phyloP scores from a whole-genome alignment of 2,329 filamentous ascomycete species.

The Ophiocordyceps camponoti-saundersi region DNA sequence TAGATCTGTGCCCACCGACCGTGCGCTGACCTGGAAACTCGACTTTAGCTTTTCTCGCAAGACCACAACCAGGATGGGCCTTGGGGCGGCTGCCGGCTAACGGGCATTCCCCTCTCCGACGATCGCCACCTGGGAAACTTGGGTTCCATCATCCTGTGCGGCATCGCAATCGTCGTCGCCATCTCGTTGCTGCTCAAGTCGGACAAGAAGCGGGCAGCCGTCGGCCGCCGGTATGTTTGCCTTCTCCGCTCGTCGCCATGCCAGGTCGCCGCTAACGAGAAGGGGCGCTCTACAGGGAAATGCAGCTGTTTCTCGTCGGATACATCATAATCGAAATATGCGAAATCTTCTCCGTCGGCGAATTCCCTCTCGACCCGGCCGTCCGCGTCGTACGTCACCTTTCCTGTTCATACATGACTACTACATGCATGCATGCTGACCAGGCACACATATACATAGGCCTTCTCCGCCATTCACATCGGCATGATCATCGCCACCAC shows the following conservation, averaged over 20 bases:
- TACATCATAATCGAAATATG: constrained; percentile 83
- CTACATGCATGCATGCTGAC: constrained; percentile 5
- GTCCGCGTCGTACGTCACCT: constrained; percentile 54
- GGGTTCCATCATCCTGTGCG: constrained; percentile 77
- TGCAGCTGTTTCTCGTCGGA: constrained; percentile 80
- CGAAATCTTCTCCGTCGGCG: constrained; percentile 91
- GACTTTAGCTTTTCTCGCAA: constrained; percentile 20
- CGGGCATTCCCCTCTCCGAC: constrained; percentile 54
- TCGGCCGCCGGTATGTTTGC: constrained; percentile 59
- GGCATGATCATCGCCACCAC: constrained; percentile 74
- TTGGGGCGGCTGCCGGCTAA: constrained; percentile 57
- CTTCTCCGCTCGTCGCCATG: neutral
- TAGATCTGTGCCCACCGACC: neutral
- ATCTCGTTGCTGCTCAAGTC: constrained; percentile 60
- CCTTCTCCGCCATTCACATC: constrained; percentile 79
- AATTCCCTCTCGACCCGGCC: constrained; percentile 55
- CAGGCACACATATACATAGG: constrained; percentile 26
- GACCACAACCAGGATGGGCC: constrained; percentile 39
- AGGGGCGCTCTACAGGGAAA: constrained; percentile 46
- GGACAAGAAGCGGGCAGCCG: constrained; percentile 80
- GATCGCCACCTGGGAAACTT: constrained; percentile 61
- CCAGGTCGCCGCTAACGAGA: neutral
- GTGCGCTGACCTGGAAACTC: constrained; percentile 6
- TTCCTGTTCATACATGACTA: no score
- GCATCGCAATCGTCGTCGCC: constrained; percentile 54